Base-by-base conservation (phyloP, 306 rosid species). In the Crataegus laevigata region DNA sequence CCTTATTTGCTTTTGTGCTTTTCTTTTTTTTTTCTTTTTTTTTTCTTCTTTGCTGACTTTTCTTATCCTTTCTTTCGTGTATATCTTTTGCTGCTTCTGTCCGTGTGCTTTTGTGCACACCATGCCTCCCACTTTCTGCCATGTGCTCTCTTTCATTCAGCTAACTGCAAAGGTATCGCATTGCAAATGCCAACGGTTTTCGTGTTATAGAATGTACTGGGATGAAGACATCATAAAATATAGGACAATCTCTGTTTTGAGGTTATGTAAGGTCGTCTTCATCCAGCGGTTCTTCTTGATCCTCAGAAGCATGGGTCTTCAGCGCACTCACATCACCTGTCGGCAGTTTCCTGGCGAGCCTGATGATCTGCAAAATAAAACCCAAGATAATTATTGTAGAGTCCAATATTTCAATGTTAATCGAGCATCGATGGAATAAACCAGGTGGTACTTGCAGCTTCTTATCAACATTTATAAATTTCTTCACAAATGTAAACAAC, bases 341-440 rank as follows among this genome's bases (percentile, higher is more conserved):
- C 1, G 98, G 98, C 70, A 94, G 90, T 78, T 94, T 94, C 87
- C 93, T 86, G 8, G 96, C 93, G 74, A 94, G 93, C 86, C 83
- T 87, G 75, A 94, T 89, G 77, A 94, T 87, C 97, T 94, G 94
- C 86, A 57, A 28, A 10, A 57, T n/a, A 0, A 57, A 25, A 42
- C 19, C 38, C 61, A 21, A 42, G 12, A 21, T 18, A 36, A 26
- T 63, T 43, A 79, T 19, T 66, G 21, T 66, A 19, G 63, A 19
- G 80, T 22, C 51, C 32, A 72, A 59, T 5, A 57, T 14, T 60
- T 24, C 29, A 26, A 13, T 26, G 65, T 60, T 1, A 22, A n/a
- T 57, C 62, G 4, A 57, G 62, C 26, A 22, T 11, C 62, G 21
- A 7, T 36, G 40, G 40, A 54, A 7, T 8, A 54, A 21, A 21